A percentile compares a stretch with the other conserved stretches of the same genome.
Conservation (phyloP, 164 flowering plant species). For the Litsea cubeba region DNA sequence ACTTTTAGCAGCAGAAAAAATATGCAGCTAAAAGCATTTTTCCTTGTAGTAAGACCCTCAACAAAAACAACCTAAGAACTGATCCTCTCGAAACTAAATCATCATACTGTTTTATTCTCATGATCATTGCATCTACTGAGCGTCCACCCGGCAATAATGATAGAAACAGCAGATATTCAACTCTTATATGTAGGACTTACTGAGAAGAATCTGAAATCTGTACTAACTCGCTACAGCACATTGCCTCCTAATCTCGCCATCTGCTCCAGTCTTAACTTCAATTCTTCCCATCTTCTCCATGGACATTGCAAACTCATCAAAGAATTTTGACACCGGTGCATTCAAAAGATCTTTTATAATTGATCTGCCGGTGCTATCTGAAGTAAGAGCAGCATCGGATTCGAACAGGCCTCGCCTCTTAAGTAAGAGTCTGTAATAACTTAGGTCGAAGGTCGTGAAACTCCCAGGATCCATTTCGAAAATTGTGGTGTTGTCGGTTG, state of each 20-base stretch:
- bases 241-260: conserved; percentile 28
- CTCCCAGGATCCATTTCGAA: conserved; percentile 72
- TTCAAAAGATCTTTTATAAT: conserved; percentile 21
- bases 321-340: conserved; percentile 24
- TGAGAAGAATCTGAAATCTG: no score
- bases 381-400: conserved; percentile 56
- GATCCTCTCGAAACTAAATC: no score
- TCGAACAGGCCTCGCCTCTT: conserved; percentile 57
- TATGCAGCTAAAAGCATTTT: no score
- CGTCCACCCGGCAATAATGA: no score
- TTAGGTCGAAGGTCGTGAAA: conserved; percentile 41
- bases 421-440: conserved; percentile 36
- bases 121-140: no score
- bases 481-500: conserved; percentile 29
- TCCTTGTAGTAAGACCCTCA: no score
- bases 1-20: no score
- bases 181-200: no score
- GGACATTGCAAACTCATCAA: conserved; percentile 36
- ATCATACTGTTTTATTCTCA: no score
- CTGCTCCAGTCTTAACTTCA: conserved; percentile 23
- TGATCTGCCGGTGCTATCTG: conserved; percentile 28
- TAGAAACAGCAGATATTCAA: no score
- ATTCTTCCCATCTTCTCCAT: conserved; percentile 40
- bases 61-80: no score
- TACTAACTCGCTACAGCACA: conserved; percentile 16